phyloP scores from a whole-genome alignment of 2,329 filamentous ascomycete species.

The Hortaea werneckii region DNA sequence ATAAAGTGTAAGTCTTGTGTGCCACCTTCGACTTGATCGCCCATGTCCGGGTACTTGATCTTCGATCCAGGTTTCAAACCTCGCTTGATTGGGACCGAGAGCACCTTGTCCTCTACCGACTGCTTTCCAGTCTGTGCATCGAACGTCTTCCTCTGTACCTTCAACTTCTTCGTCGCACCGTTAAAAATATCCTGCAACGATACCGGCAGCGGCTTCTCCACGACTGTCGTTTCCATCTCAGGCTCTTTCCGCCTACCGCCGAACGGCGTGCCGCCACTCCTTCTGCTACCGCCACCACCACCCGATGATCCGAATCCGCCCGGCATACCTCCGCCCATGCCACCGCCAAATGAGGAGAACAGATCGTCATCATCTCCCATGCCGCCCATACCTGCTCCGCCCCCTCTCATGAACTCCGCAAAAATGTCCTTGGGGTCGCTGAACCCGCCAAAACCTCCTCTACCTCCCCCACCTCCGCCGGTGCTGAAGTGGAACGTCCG shows the following conservation, averaged over 20 bases:
- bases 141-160: constrained; percentile 92
- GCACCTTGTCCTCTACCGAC: constrained; percentile 74
- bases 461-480: constrained; percentile 37
- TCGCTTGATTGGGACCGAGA: constrained; percentile 91
- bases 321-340: constrained; percentile 26
- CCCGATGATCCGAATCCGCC: constrained; percentile 28
- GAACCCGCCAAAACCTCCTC: constrained; percentile 62
- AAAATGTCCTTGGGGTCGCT: constrained; percentile 78
- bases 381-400: constrained; percentile 38
- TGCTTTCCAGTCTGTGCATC: constrained; percentile 72
- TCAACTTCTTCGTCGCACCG: constrained; percentile 91
- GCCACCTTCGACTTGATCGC: constrained; percentile 91
- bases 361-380: constrained; percentile 47
- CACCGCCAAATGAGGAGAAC: constrained; percentile 42
- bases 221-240: constrained; percentile 79
- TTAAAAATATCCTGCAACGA: constrained; percentile 81
- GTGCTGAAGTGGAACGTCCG: constrained; percentile 58
- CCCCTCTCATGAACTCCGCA: constrained; percentile 63
- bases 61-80: constrained; percentile 95
- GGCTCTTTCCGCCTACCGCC: constrained; percentile 30
- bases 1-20: constrained; percentile 94
- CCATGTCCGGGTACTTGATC: constrained; percentile 97
- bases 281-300: constrained; percentile 31
- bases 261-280: constrained; percentile 23
- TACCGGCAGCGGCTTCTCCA: constrained; percentile 73